Base-by-base conservation (phyloP, 2,329 filamentous ascomycete genomes). In the Aureobasidium sp. region DNA sequence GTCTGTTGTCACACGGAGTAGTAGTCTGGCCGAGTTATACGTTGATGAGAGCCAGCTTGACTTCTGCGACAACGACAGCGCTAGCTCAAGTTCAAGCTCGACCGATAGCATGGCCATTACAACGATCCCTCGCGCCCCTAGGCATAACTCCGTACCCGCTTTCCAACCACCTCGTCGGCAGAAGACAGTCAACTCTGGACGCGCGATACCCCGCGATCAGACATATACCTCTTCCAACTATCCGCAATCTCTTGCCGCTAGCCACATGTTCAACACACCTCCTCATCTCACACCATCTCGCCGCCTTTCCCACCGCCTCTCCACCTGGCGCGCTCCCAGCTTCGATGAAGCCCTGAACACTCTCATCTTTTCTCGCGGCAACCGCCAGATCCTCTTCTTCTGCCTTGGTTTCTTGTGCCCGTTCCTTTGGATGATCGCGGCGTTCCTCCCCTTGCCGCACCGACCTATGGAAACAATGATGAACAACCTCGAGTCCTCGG, bases 311-410 rank as follows among this genome's bases (percentile, higher is more conserved):
- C 66, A 66, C 27, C 63, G 67, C 3, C 59, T 71, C 11, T 69
- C 68, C 9, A 65, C 67, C 13, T 74, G 71, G 71, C 69, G 68
- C 30, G 66, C 72, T 6, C 72, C 72, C 1, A 68, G 65, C 29
- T 71, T 74, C 57, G 70, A 70, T 52, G 72, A 73, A 50, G 68
- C 67, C 13, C 66, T 73, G 15, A 69, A 70, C 61, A 71, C 68
- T 4, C 64, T 73, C 15, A 60, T 73, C 39, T 65, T 65, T 30
- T 69, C 67, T 11, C 67, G 69, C 25, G 68, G 71, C 57, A 73
- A 73, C 47, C 65, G 71, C 5, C 73, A 75, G 50, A 70, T 74
- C 42, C 63, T 73, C 9, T 65, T 72, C 25, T 75, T 75, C 63
- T 66, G 67, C 16, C 63, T 72, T 8, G 72, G 73, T 36, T 75